Evolutionary conservation across 1,284 basidiomycete genomes (phyloP), one percentile per base, ranked within the genome.

Genomic region (Xerocomus nothofagi): DNA sequence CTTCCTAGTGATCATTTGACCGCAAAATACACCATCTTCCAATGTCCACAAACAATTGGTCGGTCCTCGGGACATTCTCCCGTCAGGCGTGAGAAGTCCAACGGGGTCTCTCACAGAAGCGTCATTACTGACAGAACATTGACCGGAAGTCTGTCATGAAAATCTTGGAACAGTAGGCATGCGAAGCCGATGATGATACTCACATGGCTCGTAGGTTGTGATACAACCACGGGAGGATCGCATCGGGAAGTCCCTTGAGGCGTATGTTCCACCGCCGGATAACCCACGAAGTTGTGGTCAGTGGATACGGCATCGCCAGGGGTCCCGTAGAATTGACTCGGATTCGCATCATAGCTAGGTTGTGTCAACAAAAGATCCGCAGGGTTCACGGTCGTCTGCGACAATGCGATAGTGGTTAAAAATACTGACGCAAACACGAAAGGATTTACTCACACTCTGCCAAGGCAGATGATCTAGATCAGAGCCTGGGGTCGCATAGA

Each of bases 391-490:
- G 47, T 44, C 26, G 20, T 36, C 37, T 62, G 41, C 10, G 5
- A 41, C 0, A 9, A 23, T 18, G 26, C 2, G n/a, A 44, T 12
- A 4, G 5, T 14, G 27, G 15, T 49, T 20, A 43, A 30, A 3
- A 20, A 39, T 26, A 3, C 11, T 8, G 14, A 39, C 8, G 17
- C 27, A 30, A 34, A 20, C n/a, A 39, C 11, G 14, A 42, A 18
- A 20, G 15, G 1, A 11, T 33, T 17, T 39, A 55, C 58, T 54
- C 38, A 63, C 58, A n/a, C 17, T 34, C 12, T 52, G 38, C 18
- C 17, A 30, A 30, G 17, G 11, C 36, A 30, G 15, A 50, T 54
- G 29, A 41, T 20, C 30, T 9, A 10, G 17, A 36, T 11, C 7
- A 26, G 11, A 12, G n/a, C n/a, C n/a, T n/a, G n/a, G n/a, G 29